Evolutionary conservation across 495 filamentous ascomycete species (phyloP).

Genomic region (Glarea lozoyensis): DNA sequence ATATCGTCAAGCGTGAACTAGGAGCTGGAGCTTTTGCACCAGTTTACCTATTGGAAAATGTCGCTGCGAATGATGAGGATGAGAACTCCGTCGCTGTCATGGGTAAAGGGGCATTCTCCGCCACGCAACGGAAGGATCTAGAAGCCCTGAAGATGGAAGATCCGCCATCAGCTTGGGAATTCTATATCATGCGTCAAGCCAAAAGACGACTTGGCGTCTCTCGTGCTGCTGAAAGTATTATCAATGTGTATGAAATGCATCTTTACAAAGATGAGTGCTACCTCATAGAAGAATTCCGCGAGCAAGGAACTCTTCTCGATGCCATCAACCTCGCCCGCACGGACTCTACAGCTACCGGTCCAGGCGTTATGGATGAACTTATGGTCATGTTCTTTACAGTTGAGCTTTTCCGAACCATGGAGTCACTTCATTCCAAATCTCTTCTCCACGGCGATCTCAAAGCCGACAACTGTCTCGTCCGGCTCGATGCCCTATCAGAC

Average conservation of each 20-base stretch:
- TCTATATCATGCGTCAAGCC: slow-evolving; percentile 84
- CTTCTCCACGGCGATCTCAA: slow-evolving; percentile 94
- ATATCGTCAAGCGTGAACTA: slow-evolving; percentile 78
- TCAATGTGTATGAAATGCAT: slow-evolving; percentile 79
- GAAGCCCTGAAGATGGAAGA: slow-evolving; percentile 93
- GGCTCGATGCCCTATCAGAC: slow-evolving; percentile 50
- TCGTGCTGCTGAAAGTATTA: slow-evolving; percentile 64
- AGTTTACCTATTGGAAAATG: slow-evolving; percentile 81
- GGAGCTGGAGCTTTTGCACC: slow-evolving; percentile 91
- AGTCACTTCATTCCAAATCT: slow-evolving; percentile 69
- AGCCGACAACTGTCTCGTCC: slow-evolving; percentile 86
- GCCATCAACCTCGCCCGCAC: slow-evolving; percentile 78
- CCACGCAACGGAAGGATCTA: slow-evolving; percentile 41
- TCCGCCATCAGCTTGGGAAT: slow-evolving; percentile 87
- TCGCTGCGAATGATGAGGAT: slow-evolving; percentile 34
- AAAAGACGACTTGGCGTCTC: slow-evolving; percentile 61
- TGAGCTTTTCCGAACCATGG: slow-evolving; percentile 83
- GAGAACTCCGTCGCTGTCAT: slow-evolving; percentile 39
- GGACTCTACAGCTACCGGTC: slow-evolving; percentile 41
- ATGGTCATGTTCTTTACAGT: slow-evolving; percentile 92
- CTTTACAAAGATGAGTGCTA: slow-evolving; percentile 77
- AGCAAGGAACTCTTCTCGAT: slow-evolving; percentile 87
- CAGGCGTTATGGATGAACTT: slow-evolving; percentile 70
- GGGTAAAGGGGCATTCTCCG: slow-evolving; percentile 39
- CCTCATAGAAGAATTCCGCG: slow-evolving; percentile 77